phyloP scores from a whole-genome alignment of 2,329 filamentous ascomycete genomes.

The Periconia digitata region DNA sequence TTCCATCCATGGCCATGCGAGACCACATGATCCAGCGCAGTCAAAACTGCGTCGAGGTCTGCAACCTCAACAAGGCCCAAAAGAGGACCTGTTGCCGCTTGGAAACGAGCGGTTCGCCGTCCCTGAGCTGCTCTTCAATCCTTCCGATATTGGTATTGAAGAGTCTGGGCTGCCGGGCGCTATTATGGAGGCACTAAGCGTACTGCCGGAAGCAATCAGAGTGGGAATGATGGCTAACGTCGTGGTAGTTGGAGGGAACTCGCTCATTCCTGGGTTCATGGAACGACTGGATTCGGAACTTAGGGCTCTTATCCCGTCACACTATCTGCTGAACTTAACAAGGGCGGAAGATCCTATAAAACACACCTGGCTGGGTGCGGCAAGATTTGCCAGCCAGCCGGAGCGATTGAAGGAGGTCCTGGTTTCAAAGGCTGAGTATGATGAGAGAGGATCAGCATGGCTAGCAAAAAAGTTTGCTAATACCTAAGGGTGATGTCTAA shows the following conservation, averaged over 20 bases:
- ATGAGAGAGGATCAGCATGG: slow-evolving; percentile 78
- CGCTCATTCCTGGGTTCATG: slow-evolving; percentile 77
- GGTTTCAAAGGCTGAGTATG: slow-evolving; percentile 88
- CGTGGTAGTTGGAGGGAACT: slow-evolving; percentile 84
- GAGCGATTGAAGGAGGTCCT: slow-evolving; percentile 65
- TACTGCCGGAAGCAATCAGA: slow-evolving; percentile 79
- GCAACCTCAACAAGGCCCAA: slow-evolving; percentile 50
- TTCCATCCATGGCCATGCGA: slow-evolving; percentile 66
- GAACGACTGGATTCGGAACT: slow-evolving; percentile 75
- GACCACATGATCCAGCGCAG: slow-evolving; percentile 74
- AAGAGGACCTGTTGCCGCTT: slow-evolving; percentile 81
- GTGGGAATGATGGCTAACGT: slow-evolving; percentile 84
- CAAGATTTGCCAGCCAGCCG: slow-evolving; percentile 69
- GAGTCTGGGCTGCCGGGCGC: slow-evolving; percentile 81
- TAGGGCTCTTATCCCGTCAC: slow-evolving; percentile 52
- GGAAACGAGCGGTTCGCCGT: slow-evolving; percentile 91
- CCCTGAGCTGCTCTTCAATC: slow-evolving; percentile 86
- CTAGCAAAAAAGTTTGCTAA: slow-evolving; percentile 69
- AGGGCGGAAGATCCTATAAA: slow-evolving; percentile 75
- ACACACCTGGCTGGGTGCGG: slow-evolving; percentile 85
- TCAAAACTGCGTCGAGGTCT: slow-evolving; percentile 54
- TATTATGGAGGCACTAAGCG: slow-evolving; percentile 75
- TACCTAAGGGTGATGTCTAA: slow-evolving; percentile 12
- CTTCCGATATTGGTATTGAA: slow-evolving; percentile 79
- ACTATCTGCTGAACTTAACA: slow-evolving; percentile 32